Evolutionary conservation across 768 basidiomycete genomes (phyloP), one percentile per base, ranked within the genome.

Genomic region (Tubosaeta brunneosetosa): DNA sequence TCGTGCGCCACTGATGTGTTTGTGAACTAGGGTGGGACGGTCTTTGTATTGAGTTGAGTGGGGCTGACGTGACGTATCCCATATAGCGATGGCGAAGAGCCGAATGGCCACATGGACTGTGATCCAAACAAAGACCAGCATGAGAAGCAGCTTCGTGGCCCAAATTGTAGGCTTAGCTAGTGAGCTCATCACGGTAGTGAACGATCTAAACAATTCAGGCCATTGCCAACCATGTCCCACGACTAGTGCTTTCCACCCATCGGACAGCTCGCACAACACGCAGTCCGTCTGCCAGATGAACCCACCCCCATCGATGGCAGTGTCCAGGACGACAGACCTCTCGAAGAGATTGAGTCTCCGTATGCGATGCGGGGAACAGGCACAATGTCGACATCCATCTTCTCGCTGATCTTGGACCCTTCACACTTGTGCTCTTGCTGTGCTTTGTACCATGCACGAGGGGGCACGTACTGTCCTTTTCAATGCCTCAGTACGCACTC

Each of bases 321-420:
- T 22, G 22, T 22, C 22, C 22, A 22, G 22, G 74, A 56, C 26
- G 60, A 58, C 47, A 76, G 78, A 49, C 83, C 83, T 0, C 79
- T 94, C 10, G 81, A 94, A 60, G 86, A 91, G 70, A 78, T 98
- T 54, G 89, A 92, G 53, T 94, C 91, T 12, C 26, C 98, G 97
- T 72, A 95, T 98, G 91, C 81, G 80, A 67, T 99, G 97, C 65
- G 78, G 81, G 41, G 82, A 97, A 69, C 87, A 97, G 81, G 95
- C 90, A 22, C 22, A 22, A 22, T 22, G 22, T 22, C 22, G 22
- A 22, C 22, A 22, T 22, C 22, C 22, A 22, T 22, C 22, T 62
- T 62, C 66, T 61, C 67, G 51, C 51, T 13, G 59, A 22, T 22
- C 22, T 22, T 22, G 22, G 22, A 22, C 22, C 22, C 22, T 22